Percentiles rank a stretch among this genome's conserved stretches.
Evolutionary conservation across 1,284 basidiomycete species (phyloP).

Genomic region (Cryptococcus sp.): DNA sequence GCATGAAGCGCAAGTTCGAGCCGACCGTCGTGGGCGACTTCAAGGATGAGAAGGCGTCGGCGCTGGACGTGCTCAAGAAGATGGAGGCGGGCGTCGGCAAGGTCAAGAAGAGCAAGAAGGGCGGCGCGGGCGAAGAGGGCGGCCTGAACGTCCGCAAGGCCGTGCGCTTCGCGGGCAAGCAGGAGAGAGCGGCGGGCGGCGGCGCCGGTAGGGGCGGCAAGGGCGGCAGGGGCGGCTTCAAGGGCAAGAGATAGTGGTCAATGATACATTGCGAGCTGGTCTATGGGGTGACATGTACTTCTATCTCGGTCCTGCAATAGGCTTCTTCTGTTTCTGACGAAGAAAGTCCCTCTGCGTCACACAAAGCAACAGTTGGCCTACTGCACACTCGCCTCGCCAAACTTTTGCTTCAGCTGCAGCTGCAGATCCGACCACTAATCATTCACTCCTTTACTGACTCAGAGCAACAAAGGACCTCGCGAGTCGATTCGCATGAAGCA

Average conservation of each 20-base stretch:
- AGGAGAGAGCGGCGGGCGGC: conserved; percentile 25
- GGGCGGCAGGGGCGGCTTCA: conserved; percentile 8
- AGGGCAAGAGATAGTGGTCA: neutral
- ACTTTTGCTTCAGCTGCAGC: no score
- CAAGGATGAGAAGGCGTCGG: conserved; percentile 66
- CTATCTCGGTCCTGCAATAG: no score
- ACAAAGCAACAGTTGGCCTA: no score
- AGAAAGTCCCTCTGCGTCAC: no score
- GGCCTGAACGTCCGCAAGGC: conserved; percentile 82
- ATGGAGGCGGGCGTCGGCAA: conserved; percentile 66
- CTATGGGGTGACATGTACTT: no score
- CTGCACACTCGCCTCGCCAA: no score
- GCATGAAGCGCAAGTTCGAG: conserved; percentile 87
- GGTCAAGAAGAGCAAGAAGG: conserved; percentile 55
- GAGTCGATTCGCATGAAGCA: no score
- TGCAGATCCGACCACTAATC: no score
- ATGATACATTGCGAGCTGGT: no score
- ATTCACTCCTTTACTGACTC: no score
- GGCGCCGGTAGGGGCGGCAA: conserved; percentile 1
- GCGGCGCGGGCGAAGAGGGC: conserved; percentile 54
- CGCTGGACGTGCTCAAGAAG: conserved; percentile 73
- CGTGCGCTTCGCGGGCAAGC: conserved; percentile 62
- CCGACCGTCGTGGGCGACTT: conserved; percentile 23
- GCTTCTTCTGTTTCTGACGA: no score
- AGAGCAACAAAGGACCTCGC: no score